These are phyloP conservation scores for Coemansia asiatica DNA, from an alignment of 192 early-diverging fungal genomes.

Conservation along the genomic window DNA sequence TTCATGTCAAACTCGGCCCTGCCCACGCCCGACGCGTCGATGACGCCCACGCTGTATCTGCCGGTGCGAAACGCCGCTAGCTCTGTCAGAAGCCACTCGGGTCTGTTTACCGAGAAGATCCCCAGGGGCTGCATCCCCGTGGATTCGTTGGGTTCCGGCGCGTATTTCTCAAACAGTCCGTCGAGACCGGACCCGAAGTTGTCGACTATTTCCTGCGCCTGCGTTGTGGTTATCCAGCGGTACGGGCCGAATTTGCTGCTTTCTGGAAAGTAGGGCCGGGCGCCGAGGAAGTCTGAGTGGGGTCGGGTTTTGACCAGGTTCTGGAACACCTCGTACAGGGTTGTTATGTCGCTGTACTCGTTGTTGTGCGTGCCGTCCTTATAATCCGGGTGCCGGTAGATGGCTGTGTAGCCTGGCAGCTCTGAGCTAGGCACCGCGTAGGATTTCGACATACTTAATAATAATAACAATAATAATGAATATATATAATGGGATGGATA, in stretches of 20 bases:
- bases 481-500: not conserved
- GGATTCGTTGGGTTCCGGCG: not conserved
- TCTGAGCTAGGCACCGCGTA: constrained; percentile 4
- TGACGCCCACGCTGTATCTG: constrained; percentile 67
- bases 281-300: not conserved
- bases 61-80: constrained; percentile 62
- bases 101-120: constrained; percentile 68
- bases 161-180: not conserved
- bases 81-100: constrained; percentile 72
- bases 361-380: constrained; percentile 6
- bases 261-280: not conserved
- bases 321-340: constrained; percentile 6
- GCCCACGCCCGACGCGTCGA: constrained; percentile 75
- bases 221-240: not conserved
- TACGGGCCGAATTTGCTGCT: not conserved
- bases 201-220: not conserved
- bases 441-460: not conserved
- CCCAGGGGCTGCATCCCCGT: constrained; percentile 40
- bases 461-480: not conserved
- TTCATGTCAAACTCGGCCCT: constrained; percentile 76
- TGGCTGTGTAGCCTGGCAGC: not conserved
- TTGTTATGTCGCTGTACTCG: not conserved
- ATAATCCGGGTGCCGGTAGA: constrained; percentile 1
- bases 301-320: not conserved
- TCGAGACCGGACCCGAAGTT: not conserved